Percentiles rank a stretch among this genome's conserved stretches.
These are phyloP conservation scores for Pugionium dolabratum DNA, from an alignment of 345 rosid genomes.

Conservation along the genomic window DNA sequence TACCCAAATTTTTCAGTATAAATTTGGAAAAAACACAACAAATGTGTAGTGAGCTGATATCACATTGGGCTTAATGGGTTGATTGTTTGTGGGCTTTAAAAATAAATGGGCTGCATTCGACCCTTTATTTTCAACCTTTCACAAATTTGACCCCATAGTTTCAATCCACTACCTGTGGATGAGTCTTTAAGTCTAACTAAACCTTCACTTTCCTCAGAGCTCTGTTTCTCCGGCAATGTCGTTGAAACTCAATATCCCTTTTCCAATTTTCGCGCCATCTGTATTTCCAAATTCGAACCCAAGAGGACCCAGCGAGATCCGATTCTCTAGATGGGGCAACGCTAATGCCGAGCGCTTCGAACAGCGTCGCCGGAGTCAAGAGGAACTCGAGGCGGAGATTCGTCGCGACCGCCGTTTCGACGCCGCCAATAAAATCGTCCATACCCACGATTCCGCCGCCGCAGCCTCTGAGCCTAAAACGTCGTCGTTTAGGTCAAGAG, in stretches of 20 bases:
- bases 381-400: conserved; percentile 71
- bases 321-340: conserved; percentile 81
- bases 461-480: conserved; percentile 37
- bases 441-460: conserved; percentile 29
- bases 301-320: conserved; percentile 50
- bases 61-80: not conserved
- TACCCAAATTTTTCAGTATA: too few species aligned
- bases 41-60: too few species aligned
- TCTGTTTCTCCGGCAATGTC: conserved; percentile 48
- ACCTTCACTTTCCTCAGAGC: conserved; percentile 26
- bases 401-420: conserved; percentile 70
- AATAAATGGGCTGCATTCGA: not conserved
- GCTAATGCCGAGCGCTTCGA: conserved; percentile 69
- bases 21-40: too few species aligned
- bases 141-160: conserved; percentile 31
- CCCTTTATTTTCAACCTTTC: not conserved
- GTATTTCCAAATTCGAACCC: conserved; percentile 33
- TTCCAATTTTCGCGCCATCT: conserved; percentile 64
- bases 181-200: conserved; percentile 16
- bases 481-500: conserved; percentile 56
- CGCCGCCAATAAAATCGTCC: conserved; percentile 53
- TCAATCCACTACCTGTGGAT: conserved; percentile 29
- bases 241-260: conserved; percentile 60
- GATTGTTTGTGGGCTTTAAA: not conserved
- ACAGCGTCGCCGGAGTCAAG: conserved; percentile 57